These are phyloP conservation scores for Globomyces sp. DNA, from an alignment of 371 early-diverging fungal species.

Conservation along the genomic window DNA sequence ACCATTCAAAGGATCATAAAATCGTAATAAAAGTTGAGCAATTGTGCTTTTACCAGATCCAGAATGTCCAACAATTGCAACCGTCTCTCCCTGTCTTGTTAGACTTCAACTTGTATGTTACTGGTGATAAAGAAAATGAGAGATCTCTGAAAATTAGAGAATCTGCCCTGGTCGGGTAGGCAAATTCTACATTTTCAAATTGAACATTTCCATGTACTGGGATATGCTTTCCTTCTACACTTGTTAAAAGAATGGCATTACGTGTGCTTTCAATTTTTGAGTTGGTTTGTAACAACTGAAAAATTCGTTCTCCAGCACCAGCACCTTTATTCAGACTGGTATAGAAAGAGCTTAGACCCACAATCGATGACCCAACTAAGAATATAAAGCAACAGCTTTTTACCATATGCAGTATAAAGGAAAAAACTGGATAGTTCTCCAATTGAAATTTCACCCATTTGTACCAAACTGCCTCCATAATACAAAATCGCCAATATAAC, in stretches of 20 bases:
- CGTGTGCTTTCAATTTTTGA: slow-evolving; percentile 48
- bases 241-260: slow-evolving; percentile 5
- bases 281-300: slow-evolving; percentile 61
- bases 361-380: slow-evolving; percentile 70
- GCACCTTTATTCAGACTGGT: slow-evolving; percentile 83
- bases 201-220: slow-evolving; percentile 51
- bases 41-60: slow-evolving; percentile 60
- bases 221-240: slow-evolving; percentile 41
- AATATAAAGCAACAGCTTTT: slow-evolving; percentile 27
- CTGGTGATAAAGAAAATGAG: slow-evolving; percentile 6
- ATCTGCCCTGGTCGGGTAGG: slow-evolving; percentile 39
- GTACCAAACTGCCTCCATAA: slow-evolving; percentile 65
- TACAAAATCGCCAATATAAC: slow-evolving; percentile 71
- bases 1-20: slow-evolving; percentile 54
- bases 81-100: slow-evolving; percentile 33
- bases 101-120: too few species aligned
- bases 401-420: slow-evolving; percentile 72
- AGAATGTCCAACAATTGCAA: slow-evolving; percentile 44
- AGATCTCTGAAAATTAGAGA: not conserved
- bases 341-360: slow-evolving; percentile 74
- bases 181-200: slow-evolving; percentile 67
- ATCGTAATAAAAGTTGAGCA: slow-evolving; percentile 36
- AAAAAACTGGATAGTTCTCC: slow-evolving; percentile 81
- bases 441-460: slow-evolving; percentile 62
- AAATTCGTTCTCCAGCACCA: slow-evolving; percentile 72